Conservation (phyloP, 768 basidiomycete species). For the Termitomyces titanicus region DNA sequence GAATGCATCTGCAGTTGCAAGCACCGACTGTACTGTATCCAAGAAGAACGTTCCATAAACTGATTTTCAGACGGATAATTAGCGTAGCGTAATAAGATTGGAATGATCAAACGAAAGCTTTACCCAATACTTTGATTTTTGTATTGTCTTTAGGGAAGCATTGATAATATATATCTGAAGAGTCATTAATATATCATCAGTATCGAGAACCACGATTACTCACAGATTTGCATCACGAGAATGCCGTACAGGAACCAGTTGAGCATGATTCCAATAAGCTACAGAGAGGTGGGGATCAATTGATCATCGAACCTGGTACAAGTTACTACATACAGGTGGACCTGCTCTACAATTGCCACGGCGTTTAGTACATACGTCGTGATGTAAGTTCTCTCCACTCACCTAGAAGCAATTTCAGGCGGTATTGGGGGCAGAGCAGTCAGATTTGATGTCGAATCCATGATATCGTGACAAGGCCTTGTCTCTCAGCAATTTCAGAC, state of each 20-base stretch:
- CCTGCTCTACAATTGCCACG: background rate
- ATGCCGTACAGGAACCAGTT: background rate
- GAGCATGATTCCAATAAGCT: too few relatives aligned
- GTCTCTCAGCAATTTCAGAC: too few relatives aligned
- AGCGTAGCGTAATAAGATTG: background rate
- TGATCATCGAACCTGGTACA: background rate
- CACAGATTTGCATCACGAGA: background rate
- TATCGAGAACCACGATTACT: background rate
- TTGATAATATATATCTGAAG: background rate
- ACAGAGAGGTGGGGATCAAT: background rate
- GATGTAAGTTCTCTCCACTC: background rate
- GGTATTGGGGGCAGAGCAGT: background rate
- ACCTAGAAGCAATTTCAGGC: background rate
- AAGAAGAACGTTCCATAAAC: background rate
- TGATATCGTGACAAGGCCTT: background rate
- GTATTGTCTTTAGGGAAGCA: background rate
- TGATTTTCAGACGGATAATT: background rate
- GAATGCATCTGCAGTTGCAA: background rate
- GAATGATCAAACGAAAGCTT: too few relatives aligned
- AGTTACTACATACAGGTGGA: background rate
- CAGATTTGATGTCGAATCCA: background rate
- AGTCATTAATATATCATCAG: background rate
- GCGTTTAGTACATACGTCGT: background rate
- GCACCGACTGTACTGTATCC: background rate
- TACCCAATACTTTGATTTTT: background rate